Percentiles rank a stretch among this genome's conserved stretches.
Evolutionary conservation across 257 asterid genomes (phyloP).

Genomic region (Ilex aquifolium): DNA sequence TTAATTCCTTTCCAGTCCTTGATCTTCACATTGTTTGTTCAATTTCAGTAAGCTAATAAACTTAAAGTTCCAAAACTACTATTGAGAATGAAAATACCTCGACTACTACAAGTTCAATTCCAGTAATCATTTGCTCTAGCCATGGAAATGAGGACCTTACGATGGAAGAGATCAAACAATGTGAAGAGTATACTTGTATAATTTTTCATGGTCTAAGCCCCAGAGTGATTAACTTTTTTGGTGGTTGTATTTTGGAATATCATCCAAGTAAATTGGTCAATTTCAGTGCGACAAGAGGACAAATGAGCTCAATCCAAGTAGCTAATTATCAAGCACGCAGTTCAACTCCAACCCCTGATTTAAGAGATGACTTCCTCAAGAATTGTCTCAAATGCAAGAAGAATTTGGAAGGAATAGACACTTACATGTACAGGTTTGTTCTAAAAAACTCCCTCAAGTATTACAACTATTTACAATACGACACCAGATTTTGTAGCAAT

Average conservation of each 20-base stretch:
- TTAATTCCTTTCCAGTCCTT: no score
- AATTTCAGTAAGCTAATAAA: no score
- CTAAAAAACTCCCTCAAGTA: no score
- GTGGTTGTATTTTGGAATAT: conserved; percentile 24
- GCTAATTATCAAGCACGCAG: no score
- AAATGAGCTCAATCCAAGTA: no score
- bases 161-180: conserved; percentile 8
- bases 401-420: not conserved
- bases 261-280: conserved; percentile 1
- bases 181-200: conserved; percentile 19
- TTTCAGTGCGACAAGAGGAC: no score
- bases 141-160: conserved; percentile 26
- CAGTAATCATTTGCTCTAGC: conserved; percentile 18
- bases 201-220: not conserved
- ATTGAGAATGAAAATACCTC: no score
- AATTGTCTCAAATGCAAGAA: conserved; percentile 20
- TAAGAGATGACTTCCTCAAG: not conserved
- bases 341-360: not conserved
- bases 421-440: conserved; percentile 25
- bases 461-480: not conserved
- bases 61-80: no score
- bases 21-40: no score
- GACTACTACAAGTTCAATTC: not conserved
- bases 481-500: no score
- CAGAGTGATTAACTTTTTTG: conserved; percentile 19